Evolutionary conservation across 164 flowering plant genomes (phyloP), one percentile per base, ranked within the genome.

Genomic region (Piper betle): DNA sequence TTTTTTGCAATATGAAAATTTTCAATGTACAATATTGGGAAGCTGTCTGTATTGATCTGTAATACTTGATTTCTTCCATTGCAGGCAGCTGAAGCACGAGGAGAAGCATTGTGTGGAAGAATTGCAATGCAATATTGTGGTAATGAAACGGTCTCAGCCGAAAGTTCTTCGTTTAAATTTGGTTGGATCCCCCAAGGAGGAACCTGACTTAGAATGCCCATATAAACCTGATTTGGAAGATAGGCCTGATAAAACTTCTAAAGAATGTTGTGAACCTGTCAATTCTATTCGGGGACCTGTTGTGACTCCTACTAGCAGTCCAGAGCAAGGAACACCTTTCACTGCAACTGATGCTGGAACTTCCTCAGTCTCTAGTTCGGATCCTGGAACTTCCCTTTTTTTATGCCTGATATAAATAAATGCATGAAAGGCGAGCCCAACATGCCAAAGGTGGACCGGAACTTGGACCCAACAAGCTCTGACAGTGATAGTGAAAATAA

Each of bases 241-340:
- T 18, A 42, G 64, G 60, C 64, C 74, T 39, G 62, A 57, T 16
- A 66, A 71, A 40, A 59, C 64, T 60, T 37, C 66, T 4, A 65
- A 67, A 59, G 64, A 70, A 6, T 64, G 68, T 55, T 57, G 55
- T 65, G 79, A 73, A 25, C 48, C 71, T 37, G 25, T 67, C 53
- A 67, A 73, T 57, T 52, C 68, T 20, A 74, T 78, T 52, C 77
- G 71, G 52, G 96, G 80, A 39, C 96, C 92, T 55, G 79, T 69
- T 63, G 96, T 84, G 59, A 91, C 95, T 67, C 98, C 98, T 18
- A 78, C 73, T 16, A 82, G 95, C 71, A 91, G 95, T 73, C 96
- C 95, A 37, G 98, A 85, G 16, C 79, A 77, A 9, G 87, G 74
- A 60, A 78, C 89, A 8, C 74, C 84, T 50, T 72, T 83, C 55